A percentile compares a stretch with the other conserved stretches of the same genome.
phyloP scores from a whole-genome alignment of 441 rosid species.

The Jatropha podagrica region DNA sequence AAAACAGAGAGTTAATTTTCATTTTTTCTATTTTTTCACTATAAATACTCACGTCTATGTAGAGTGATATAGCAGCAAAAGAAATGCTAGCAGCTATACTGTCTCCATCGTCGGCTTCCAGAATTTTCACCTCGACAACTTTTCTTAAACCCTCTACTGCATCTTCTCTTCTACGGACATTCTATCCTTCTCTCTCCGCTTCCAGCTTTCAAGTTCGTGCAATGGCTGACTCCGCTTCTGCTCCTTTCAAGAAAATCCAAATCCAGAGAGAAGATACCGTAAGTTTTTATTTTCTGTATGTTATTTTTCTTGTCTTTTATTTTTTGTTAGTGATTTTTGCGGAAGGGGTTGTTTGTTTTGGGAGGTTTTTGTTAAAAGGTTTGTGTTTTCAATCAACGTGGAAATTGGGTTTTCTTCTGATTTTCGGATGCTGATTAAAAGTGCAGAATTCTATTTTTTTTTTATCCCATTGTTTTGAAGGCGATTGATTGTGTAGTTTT shows the following conservation, averaged over 20 bases:
- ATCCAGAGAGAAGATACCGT: conserved; percentile 85
- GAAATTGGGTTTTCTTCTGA: background rate
- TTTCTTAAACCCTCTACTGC: conserved; percentile 9
- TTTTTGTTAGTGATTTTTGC: conserved; percentile 1
- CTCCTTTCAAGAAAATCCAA: conserved; percentile 69
- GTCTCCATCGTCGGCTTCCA: conserved; percentile 29
- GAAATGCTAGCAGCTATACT: conserved; percentile 28
- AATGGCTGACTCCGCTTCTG: conserved; percentile 66
- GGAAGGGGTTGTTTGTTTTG: conserved; percentile 6
- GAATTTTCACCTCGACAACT: conserved; percentile 35
- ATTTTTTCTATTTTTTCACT: too few relatives aligned
- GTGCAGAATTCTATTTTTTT: too few relatives aligned
- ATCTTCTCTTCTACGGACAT: conserved; percentile 21
- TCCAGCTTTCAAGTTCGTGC: conserved; percentile 45
- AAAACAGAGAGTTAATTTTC: too few relatives aligned
- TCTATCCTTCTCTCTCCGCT: conserved; percentile 21
- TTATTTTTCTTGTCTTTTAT: background rate
- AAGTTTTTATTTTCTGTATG: conserved; percentile 21
- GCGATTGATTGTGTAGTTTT: background rate
- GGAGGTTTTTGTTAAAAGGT: background rate
- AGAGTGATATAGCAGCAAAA: background rate
- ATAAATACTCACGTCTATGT: background rate
- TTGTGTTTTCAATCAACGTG: background rate
- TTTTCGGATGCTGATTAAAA: background rate
- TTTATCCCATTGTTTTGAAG: background rate